Evolutionary conservation across 306 rosid species (phyloP).

Genomic region (Hippophae rhamnoides): DNA sequence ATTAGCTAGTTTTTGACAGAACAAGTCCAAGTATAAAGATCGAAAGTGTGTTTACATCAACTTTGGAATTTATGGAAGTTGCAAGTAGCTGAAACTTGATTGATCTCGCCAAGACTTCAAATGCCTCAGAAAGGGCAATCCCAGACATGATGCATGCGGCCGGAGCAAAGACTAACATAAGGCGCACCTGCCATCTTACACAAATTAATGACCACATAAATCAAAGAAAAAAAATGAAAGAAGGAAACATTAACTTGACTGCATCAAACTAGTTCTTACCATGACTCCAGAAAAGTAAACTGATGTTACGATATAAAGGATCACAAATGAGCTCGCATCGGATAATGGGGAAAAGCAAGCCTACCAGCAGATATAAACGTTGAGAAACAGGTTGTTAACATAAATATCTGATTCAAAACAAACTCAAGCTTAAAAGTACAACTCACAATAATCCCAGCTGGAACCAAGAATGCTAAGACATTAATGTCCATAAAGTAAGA

Average conservation of each 20-base stretch:
- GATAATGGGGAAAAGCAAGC: constrained; percentile 92
- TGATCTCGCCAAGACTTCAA: constrained; percentile 85
- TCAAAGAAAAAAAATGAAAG: constrained; percentile 5
- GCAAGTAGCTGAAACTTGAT: constrained; percentile 87
- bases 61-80: constrained; percentile 25
- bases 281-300: constrained; percentile 98
- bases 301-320: constrained; percentile 77
- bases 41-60: constrained; percentile 38
- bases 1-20: constrained; percentile 11
- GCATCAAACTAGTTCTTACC: constrained; percentile 45
- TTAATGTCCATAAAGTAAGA: constrained; percentile 99
- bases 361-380: constrained; percentile 36
- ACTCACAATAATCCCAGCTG: constrained; percentile 93
- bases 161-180: constrained; percentile 98
- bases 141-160: constrained; percentile 98
- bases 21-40: constrained; percentile 8
- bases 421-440: background rate
- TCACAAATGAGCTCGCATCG: constrained; percentile 90
- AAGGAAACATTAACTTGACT: constrained; percentile 12
- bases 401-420: constrained; percentile 5
- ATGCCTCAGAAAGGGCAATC: constrained; percentile 95
- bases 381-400: constrained; percentile 12
- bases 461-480: constrained; percentile 96
- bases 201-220: constrained; percentile 19
- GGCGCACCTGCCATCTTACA: constrained; percentile 65